Conservation (phyloP, 352 stramenopile genomes). For the Globisporangium cystogenes region DNA sequence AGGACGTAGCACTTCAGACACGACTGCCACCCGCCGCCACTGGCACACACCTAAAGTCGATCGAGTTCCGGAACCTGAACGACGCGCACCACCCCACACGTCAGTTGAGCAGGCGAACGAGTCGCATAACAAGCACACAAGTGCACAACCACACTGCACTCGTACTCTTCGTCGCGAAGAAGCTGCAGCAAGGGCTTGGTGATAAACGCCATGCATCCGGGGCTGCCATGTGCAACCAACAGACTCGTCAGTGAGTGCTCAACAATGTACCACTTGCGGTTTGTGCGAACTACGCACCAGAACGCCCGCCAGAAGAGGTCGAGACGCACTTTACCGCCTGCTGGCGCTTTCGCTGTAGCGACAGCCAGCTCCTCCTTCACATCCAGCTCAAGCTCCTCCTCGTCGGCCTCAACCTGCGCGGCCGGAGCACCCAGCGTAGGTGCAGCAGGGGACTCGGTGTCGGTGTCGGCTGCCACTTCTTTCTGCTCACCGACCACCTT, state of each 20-base stretch:
- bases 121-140: no score
- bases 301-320: constrained; percentile 79
- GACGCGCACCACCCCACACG: background rate
- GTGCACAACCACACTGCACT: background rate
- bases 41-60: constrained; percentile 46
- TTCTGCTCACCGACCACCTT: constrained; percentile 53
- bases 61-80: constrained; percentile 60
- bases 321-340: constrained; percentile 45
- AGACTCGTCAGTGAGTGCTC: background rate
- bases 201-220: constrained; percentile 73
- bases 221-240: constrained; percentile 19
- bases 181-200: constrained; percentile 55
- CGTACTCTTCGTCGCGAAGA: constrained; percentile 51
- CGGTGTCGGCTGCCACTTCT: constrained; percentile 33
- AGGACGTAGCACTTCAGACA: background rate
- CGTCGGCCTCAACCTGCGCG: constrained; percentile 9
- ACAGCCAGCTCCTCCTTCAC: constrained; percentile 25
- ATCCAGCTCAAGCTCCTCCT: constrained; percentile 26
- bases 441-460: constrained; percentile 5
- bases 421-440: constrained; percentile 7
- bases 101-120: constrained; percentile 1
- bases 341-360: background rate
- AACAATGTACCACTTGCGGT: no score
- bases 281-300: constrained; percentile 31
- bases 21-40: no score